A percentile compares a stretch with the other conserved stretches of the same genome.
These are phyloP conservation scores for Phytopythium delawarense DNA, from an alignment of 352 stramenopile species.

Conservation along the genomic window DNA sequence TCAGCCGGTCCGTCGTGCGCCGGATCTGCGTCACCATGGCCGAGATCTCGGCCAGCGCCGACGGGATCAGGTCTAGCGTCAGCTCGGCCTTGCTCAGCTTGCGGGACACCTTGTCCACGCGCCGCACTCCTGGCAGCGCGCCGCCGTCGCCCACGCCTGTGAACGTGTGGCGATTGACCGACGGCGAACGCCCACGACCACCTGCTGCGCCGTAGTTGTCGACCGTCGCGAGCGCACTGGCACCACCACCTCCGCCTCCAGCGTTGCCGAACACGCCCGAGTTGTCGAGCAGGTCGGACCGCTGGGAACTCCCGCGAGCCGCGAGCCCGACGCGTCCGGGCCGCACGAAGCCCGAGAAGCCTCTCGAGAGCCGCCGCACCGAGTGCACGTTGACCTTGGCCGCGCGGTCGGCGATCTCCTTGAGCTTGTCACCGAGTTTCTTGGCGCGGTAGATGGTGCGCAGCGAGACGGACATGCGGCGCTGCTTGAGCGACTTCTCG, in stretches of 20 bases:
- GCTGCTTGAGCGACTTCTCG: slow-evolving; percentile 73
- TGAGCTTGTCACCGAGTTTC: slow-evolving; percentile 76
- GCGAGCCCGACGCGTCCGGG: not conserved
- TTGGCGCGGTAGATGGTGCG: slow-evolving; percentile 77
- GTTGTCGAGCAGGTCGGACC: not conserved
- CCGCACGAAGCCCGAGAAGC: slow-evolving; percentile 7
- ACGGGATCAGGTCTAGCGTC: slow-evolving; percentile 43
- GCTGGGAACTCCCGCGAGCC: not conserved
- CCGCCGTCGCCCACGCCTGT: not conserved
- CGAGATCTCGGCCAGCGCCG: slow-evolving; percentile 60
- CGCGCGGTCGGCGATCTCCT: slow-evolving; percentile 72
- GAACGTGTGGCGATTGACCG: not conserved
- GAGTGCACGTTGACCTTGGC: slow-evolving; percentile 18
- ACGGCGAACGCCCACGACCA: not conserved
- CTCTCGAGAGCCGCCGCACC: slow-evolving; percentile 19
- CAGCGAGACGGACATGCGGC: slow-evolving; percentile 67
- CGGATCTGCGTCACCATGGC: slow-evolving; percentile 73
- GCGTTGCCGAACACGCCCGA: not conserved
- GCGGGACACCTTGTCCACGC: slow-evolving; percentile 38
- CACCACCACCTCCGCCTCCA: not conserved
- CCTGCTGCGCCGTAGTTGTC: not conserved
- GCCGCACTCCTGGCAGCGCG: slow-evolving; percentile 1
- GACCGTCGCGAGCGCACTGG: slow-evolving; percentile 1
- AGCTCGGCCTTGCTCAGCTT: slow-evolving; percentile 55
- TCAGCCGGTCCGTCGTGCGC: slow-evolving; percentile 53